Evolutionary conservation across 345 rosid species (phyloP), one percentile per base, ranked within the genome.

Genomic region (Angophora floribunda): DNA sequence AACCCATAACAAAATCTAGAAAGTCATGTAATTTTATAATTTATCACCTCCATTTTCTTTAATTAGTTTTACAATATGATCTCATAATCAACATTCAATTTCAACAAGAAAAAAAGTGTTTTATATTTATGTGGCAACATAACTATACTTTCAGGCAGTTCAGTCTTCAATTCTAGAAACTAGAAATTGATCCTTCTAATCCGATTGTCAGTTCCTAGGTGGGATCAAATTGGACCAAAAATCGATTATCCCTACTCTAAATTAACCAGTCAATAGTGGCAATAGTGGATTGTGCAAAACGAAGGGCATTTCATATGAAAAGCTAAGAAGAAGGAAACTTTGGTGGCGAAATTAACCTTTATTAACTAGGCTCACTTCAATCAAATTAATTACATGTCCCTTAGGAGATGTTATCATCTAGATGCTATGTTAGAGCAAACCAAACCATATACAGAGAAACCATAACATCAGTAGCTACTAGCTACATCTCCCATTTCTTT

Each of bases 121-220:
- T n/a, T n/a, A n/a, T n/a, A n/a, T n/a, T n/a, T n/a, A n/a, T 50
- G 11, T 24, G 14, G 65, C 65, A 57, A 57, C n/a, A 57, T 24
- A n/a, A 57, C n/a, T 57, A 59, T 59, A 59, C n/a, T 59, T 59
- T 9, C 26, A 17, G 2, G 9, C 57, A 52, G 17, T 52, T 7
- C 15, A 4, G 26, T 53, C 59, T 17, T 0, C 24, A 0, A 0
- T 53, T 53, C 59, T 1, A 19, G 3, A 53, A 53, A 53, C 0
- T 53, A 4, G 21, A 53, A 53, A 53, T 24, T 9, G 0, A 53
- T 19, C 59, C 10, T 1, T 53, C 59, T 53, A 7, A 53, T 19
- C 59, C 41, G 41, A 36, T 36, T 36, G 41, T 36, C 24, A 53
- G 0, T 53, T 53, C 21, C 7, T 22, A 24, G 7, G 7, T 53